Percentiles rank a stretch among this genome's conserved stretches.
phyloP scores from a whole-genome alignment of 805 yeast genomes.

The Priceomyces melissophilus region DNA sequence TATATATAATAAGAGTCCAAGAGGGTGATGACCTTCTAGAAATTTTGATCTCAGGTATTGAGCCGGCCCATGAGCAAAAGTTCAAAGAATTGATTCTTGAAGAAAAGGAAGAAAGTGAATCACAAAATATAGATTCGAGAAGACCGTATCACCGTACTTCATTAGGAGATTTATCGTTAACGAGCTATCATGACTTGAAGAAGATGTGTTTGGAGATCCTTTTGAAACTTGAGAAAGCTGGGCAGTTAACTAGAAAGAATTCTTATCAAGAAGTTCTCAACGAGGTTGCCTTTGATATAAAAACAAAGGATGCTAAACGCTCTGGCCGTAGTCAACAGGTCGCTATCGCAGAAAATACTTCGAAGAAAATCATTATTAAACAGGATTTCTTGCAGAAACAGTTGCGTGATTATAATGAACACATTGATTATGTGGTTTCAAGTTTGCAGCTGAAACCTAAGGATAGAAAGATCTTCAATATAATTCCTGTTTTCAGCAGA shows the following conservation, averaged over 20 bases:
- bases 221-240: slow-evolving; percentile 68
- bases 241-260: slow-evolving; percentile 60
- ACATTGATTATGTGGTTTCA: slow-evolving; percentile 42
- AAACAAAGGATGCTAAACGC: slow-evolving; percentile 44
- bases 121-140: slow-evolving; percentile 39
- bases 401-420: slow-evolving; percentile 44
- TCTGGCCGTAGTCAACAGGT: slow-evolving; percentile 39
- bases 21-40: slow-evolving; percentile 65
- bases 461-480: slow-evolving; percentile 46
- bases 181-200: slow-evolving; percentile 72
- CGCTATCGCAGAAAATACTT: slow-evolving; percentile 38
- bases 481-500: slow-evolving; percentile 57
- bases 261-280: slow-evolving; percentile 77
- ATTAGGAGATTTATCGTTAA: slow-evolving; percentile 46
- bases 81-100: slow-evolving; percentile 53
- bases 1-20: slow-evolving; percentile 82
- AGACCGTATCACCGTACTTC: slow-evolving; percentile 45
- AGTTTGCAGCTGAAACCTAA: slow-evolving; percentile 44
- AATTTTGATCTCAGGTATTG: slow-evolving; percentile 62
- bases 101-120: slow-evolving; percentile 35
- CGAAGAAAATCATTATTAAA: slow-evolving; percentile 42
- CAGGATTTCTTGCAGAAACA: slow-evolving; percentile 44
- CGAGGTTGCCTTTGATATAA: slow-evolving; percentile 79
- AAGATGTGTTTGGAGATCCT: slow-evolving; percentile 70
- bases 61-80: slow-evolving; percentile 62